Conservation (phyloP, 306 rosid genomes). For the Glycyrrhiza uralensis region DNA sequence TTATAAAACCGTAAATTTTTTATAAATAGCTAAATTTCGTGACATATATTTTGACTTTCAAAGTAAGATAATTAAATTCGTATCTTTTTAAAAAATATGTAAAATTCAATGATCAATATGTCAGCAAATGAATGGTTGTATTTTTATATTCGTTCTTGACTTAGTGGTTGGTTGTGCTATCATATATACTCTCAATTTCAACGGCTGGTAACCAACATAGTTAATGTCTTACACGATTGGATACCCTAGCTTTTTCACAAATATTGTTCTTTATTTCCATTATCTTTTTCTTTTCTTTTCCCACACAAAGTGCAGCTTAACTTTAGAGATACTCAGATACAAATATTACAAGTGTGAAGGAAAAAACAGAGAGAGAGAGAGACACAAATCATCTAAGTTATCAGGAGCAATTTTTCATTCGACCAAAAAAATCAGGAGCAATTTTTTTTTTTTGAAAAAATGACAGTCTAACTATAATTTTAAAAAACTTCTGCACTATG, state of each 20-base stretch:
- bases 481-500: no score
- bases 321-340: no score
- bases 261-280: background rate
- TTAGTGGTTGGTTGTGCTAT: constrained; percentile 6
- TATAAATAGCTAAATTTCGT: background rate
- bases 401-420: no score
- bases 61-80: background rate
- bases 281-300: no score
- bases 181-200: constrained; percentile 23
- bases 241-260: background rate
- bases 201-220: constrained; percentile 30
- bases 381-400: no score
- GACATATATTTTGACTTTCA: background rate
- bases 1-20: background rate
- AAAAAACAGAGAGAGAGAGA: no score
- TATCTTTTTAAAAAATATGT: background rate
- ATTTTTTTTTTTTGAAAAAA: background rate
- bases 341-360: no score
- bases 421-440: no score
- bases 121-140: constrained; percentile 2
- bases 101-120: background rate
- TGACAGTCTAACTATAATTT: background rate
- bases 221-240: constrained; percentile 2
- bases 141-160: constrained; percentile 26
- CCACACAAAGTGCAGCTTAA: no score